These are phyloP conservation scores for Gaeumannomyces tritici DNA, from an alignment of 2,329 filamentous ascomycete species.

Conservation along the genomic window DNA sequence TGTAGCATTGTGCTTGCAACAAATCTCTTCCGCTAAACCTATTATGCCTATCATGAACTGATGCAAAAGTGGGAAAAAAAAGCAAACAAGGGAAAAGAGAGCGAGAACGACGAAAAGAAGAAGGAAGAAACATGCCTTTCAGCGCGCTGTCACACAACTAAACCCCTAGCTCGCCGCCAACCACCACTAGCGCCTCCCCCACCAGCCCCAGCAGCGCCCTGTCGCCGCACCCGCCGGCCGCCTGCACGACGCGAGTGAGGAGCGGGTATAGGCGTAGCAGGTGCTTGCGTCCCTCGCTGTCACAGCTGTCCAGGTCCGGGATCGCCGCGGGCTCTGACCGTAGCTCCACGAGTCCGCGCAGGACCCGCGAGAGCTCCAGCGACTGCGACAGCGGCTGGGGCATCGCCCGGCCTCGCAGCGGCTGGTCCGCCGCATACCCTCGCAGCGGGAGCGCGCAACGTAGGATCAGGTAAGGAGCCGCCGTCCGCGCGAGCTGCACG, in stretches of 20 bases:
- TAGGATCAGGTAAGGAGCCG: conserved; percentile 73
- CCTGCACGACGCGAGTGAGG: conserved; percentile 52
- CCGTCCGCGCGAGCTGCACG: conserved; percentile 60
- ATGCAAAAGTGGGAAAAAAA: no score
- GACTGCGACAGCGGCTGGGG: conserved; percentile 77
- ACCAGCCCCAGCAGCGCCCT: conserved; percentile 48
- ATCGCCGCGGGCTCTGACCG: conserved; percentile 63
- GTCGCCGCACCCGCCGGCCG: conserved; percentile 49
- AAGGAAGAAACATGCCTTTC: no score
- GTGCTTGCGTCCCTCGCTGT: conserved; percentile 59
- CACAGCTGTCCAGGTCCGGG: conserved; percentile 40
- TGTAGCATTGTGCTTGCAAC: no score
- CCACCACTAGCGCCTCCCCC: conserved; percentile 49
- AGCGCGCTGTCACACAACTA: neutral
- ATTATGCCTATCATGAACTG: no score
- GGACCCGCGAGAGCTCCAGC: conserved; percentile 64
- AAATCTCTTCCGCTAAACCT: no score
- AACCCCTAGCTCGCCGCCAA: conserved; percentile 47
- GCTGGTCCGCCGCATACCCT: conserved; percentile 83
- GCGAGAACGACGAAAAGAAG: no score
- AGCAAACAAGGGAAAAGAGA: no score
- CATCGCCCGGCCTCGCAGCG: conserved; percentile 69
- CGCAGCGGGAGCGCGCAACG: conserved; percentile 74
- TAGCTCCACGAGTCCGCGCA: conserved; percentile 57
- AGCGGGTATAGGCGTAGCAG: conserved; percentile 74